Evolutionary conservation across 2,329 filamentous ascomycete genomes (phyloP).

Genomic region (Exutisphaerella laricina): DNA sequence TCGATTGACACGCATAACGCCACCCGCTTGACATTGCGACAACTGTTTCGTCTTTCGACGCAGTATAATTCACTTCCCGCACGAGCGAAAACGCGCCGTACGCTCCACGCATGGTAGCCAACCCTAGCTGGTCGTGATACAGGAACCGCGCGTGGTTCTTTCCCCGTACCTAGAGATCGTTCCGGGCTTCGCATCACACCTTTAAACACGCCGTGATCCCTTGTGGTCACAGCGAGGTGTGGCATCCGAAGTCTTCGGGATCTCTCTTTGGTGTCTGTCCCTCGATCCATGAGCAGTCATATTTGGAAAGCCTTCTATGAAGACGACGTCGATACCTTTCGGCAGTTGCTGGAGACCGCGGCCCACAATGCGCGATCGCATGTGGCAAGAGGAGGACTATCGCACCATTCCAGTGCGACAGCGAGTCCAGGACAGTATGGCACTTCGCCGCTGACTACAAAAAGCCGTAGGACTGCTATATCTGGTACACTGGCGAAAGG

Average conservation of each 20-base stretch:
- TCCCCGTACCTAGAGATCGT: slow-evolving; percentile 20
- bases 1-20: neutral
- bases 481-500: slow-evolving; percentile 45
- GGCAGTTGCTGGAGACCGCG: slow-evolving; percentile 74
- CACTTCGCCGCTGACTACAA: slow-evolving; percentile 42
- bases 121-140: neutral
- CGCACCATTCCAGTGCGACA: slow-evolving; percentile 26
- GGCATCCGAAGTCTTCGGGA: slow-evolving; percentile 51
- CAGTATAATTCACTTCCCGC: slow-evolving; percentile 2
- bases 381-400: slow-evolving; percentile 38
- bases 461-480: slow-evolving; percentile 29
- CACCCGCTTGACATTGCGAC: neutral
- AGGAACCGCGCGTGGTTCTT: slow-evolving; percentile 3
- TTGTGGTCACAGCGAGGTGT: slow-evolving; percentile 86
- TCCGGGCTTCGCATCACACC: slow-evolving; percentile 53
- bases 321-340: slow-evolving; percentile 95
- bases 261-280: slow-evolving; percentile 31
- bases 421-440: slow-evolving; percentile 41
- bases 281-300: slow-evolving; percentile 80
- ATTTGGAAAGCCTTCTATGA: slow-evolving; percentile 96
- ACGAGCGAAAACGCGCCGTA: slow-evolving; percentile 7
- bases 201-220: slow-evolving; percentile 91
- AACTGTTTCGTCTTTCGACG: neutral
- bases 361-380: slow-evolving; percentile 51
- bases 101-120: neutral